Conservation (phyloP, 495 filamentous ascomycete species). For the Pseudoneurospora amorphoporcata region DNA sequence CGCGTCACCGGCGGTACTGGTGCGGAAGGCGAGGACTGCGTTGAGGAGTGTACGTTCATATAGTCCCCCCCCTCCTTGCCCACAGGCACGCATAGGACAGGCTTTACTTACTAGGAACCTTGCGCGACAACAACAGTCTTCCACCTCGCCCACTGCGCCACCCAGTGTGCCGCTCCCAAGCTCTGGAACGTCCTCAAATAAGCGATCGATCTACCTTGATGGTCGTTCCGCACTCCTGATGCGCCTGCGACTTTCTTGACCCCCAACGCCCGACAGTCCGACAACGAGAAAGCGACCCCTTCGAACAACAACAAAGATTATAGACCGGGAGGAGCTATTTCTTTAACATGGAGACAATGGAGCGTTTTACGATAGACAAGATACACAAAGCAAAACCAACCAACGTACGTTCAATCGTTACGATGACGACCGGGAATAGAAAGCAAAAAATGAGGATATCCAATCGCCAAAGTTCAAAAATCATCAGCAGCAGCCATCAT, state of each 20-base stretch:
- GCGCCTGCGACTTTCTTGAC: background rate
- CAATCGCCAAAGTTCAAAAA: background rate
- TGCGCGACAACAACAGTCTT: conserved; percentile 57
- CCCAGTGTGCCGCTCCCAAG: conserved; percentile 87
- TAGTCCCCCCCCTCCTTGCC: background rate
- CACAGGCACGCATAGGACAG: background rate
- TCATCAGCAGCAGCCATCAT: background rate
- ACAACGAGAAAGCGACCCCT: conserved; percentile 2
- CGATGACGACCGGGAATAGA: background rate
- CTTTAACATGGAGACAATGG: background rate
- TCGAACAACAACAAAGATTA: background rate
- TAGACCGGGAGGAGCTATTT: background rate
- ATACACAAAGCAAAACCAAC: background rate
- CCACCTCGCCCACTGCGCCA: conserved; percentile 92
- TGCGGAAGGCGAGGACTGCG: conserved; percentile 64
- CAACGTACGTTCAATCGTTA: background rate
- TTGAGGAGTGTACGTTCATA: conserved; percentile 86
- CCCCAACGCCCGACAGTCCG: conserved; percentile 4
- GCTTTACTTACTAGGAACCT: conserved; percentile 8
- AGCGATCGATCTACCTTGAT: conserved; percentile 13
- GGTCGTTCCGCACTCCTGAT: background rate
- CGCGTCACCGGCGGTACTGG: conserved; percentile 62
- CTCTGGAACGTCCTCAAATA: conserved; percentile 87
- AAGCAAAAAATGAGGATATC: background rate
- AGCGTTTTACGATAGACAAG: background rate